Base-by-base conservation (phyloP, 352 stramenopile genomes). In the Achlya hypogyna region DNA sequence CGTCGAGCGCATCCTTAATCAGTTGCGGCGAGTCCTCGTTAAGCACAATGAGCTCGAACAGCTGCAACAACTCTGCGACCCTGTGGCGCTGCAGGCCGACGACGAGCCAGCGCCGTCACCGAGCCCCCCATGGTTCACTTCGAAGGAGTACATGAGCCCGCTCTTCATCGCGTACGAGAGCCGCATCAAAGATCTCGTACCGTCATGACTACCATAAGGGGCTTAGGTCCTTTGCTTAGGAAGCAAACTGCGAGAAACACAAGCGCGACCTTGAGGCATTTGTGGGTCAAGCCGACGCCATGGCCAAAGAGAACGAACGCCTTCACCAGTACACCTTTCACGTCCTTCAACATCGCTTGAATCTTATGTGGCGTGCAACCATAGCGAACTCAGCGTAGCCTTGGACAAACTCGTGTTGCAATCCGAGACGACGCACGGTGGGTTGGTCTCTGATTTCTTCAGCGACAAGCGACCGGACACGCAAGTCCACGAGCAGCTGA, bases 111-210 rank as follows among this genome's bases (percentile, higher is more conserved):
- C 6, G 10, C 63, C 81, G 10, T 74, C 71, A 29, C 62, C 53
- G 8, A 32, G 69, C 12, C 71, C 81, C 18, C 81, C 84, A 16
- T 91, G 84, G 82, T 76, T 90, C 52, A 81, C 80, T 4, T 75
- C 80, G n/a, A 77, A 77, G 28, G 82, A 88, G 66, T 85, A 83
- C 71, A 82, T 76, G 60, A 89, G 87, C 53, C 82, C 84, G 32
- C 65, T 93, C 18, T 76, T 93, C 28, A 78, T 88, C 54, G 78
- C 82, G 18, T 93, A 93, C 64, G 84, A 91, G 59, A 63, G 84
- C 32, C 88, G 87, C 59, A 93, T 93, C 35, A 76, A 84, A 23
- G 81, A 89, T n/a, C 65, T 85, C 71, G 76, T 90, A 69, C 22
- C 76, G 16, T 42, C 31, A 53, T 47, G 9, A 16, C 25, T 25